These are phyloP conservation scores for Platanus orientalis DNA, from an alignment of 164 flowering plant species.

Conservation along the genomic window DNA sequence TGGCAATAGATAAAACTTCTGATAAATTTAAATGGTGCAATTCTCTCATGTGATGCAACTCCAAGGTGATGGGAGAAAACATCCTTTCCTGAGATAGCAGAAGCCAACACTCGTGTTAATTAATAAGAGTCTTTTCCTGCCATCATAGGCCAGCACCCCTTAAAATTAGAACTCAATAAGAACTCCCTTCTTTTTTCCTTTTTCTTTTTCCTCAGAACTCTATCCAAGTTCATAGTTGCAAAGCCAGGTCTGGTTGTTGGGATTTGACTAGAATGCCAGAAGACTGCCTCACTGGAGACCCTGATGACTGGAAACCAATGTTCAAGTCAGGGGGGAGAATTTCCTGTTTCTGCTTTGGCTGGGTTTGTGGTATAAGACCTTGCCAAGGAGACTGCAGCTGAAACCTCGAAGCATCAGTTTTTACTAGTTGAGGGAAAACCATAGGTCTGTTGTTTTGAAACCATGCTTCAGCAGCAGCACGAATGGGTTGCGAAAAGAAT, in stretches of 20 bases:
- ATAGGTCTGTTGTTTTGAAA: slow-evolving; percentile 36
- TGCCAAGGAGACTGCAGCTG: slow-evolving; percentile 57
- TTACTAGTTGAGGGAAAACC: slow-evolving; percentile 42
- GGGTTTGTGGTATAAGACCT: slow-evolving; percentile 45
- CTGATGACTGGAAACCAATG: slow-evolving; percentile 71
- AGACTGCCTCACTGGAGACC: slow-evolving; percentile 67
- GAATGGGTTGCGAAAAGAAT: slow-evolving; percentile 35
- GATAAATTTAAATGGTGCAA: too few species aligned
- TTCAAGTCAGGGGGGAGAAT: slow-evolving; percentile 87
- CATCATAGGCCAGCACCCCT: not conserved
- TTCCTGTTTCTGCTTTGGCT: slow-evolving; percentile 54
- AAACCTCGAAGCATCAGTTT: slow-evolving; percentile 52
- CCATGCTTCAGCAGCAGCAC: slow-evolving; percentile 29
- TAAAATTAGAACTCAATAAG: too few species aligned
- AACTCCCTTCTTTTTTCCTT: not conserved
- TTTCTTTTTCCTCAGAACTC: not conserved
- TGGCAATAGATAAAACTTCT: not conserved
- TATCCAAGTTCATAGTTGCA: slow-evolving; percentile 63
- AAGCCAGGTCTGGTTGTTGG: slow-evolving; percentile 93
- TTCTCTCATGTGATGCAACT: not conserved
- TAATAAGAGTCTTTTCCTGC: too few species aligned
- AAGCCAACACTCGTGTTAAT: not conserved
- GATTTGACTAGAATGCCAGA: slow-evolving; percentile 57
- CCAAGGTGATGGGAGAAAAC: not conserved
- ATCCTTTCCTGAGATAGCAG: not conserved